phyloP scores from a whole-genome alignment of 495 filamentous ascomycete species.

The Neurospora cerealis region DNA sequence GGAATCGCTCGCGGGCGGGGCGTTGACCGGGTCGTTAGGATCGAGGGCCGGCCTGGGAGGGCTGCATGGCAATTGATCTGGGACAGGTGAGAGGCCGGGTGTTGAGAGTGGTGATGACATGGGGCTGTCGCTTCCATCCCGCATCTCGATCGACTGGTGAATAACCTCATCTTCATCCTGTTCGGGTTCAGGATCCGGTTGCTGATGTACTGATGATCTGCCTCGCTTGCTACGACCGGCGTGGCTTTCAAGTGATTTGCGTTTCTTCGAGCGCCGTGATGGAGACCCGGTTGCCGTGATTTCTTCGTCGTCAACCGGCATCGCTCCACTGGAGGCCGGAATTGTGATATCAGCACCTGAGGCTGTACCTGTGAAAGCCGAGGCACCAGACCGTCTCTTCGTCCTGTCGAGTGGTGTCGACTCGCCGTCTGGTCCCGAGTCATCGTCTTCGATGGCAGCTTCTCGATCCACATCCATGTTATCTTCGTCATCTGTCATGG shows the following conservation, averaged over 20 bases:
- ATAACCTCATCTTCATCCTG: slow-evolving; percentile 5
- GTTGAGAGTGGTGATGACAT: slow-evolving; percentile 14
- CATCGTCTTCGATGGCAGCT: slow-evolving; percentile 16
- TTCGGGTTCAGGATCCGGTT: slow-evolving; percentile 1
- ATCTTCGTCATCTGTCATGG: neutral
- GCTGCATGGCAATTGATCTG: neutral
- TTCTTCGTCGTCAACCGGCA: slow-evolving; percentile 1
- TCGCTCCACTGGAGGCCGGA: neutral
- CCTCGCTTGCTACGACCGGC: slow-evolving; percentile 15
- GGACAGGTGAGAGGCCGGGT: slow-evolving; percentile 1
- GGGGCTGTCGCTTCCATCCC: slow-evolving; percentile 7
- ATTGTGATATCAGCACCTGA: neutral
- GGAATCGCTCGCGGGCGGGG: slow-evolving; percentile 33
- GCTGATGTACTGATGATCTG: neutral
- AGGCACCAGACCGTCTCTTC: slow-evolving; percentile 22
- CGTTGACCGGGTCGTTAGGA: slow-evolving; percentile 31
- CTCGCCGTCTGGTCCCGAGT: slow-evolving; percentile 36
- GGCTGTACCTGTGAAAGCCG: neutral
- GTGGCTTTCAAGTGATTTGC: slow-evolving; percentile 34
- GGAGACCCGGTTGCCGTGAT: slow-evolving; percentile 13
- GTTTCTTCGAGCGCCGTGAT: slow-evolving; percentile 27
- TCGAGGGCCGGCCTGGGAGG: slow-evolving; percentile 12
- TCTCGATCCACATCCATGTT: slow-evolving; percentile 5
- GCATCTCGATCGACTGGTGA: slow-evolving; percentile 21
- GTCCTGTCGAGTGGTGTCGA: slow-evolving; percentile 30